phyloP scores from a whole-genome alignment of 306 rosid genomes.

The Acmispon strigosus region DNA sequence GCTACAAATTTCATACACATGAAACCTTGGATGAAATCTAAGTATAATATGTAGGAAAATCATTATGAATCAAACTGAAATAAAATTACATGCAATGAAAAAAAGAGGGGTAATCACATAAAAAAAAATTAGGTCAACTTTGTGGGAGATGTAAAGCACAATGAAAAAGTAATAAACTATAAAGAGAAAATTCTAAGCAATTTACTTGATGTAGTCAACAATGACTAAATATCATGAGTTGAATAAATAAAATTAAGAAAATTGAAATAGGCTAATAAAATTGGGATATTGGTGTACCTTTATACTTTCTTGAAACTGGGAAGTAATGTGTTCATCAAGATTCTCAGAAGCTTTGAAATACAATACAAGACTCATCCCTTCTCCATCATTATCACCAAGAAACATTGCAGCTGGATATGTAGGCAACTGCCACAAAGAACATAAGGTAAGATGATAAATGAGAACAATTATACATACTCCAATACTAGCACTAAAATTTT shows the following conservation, averaged over 20 bases:
- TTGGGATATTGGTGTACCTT: conserved; percentile 33
- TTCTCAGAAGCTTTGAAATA: conserved; percentile 68
- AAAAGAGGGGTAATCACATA: background rate
- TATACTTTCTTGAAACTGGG: conserved; percentile 74
- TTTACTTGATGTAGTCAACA: background rate
- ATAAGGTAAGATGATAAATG: conserved; percentile 7
- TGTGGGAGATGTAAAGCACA: background rate
- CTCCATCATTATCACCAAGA: conserved; percentile 85
- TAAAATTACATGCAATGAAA: background rate
- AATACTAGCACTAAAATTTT: background rate
- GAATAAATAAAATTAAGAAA: background rate
- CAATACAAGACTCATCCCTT: conserved; percentile 80
- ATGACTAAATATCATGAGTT: background rate
- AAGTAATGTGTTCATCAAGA: conserved; percentile 57
- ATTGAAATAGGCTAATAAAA: background rate
- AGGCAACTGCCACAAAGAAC: conserved; percentile 58
- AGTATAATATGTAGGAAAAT: background rate
- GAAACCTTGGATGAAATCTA: background rate
- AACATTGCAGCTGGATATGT: conserved; percentile 93
- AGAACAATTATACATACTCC: background rate
- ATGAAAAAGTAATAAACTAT: background rate
- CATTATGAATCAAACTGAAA: background rate
- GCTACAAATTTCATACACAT: background rate
- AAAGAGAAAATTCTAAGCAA: background rate
- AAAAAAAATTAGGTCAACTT: background rate